Evolutionary conservation across 1,139 yeast species (phyloP).

Genomic region (Hanseniaspora sp.): DNA sequence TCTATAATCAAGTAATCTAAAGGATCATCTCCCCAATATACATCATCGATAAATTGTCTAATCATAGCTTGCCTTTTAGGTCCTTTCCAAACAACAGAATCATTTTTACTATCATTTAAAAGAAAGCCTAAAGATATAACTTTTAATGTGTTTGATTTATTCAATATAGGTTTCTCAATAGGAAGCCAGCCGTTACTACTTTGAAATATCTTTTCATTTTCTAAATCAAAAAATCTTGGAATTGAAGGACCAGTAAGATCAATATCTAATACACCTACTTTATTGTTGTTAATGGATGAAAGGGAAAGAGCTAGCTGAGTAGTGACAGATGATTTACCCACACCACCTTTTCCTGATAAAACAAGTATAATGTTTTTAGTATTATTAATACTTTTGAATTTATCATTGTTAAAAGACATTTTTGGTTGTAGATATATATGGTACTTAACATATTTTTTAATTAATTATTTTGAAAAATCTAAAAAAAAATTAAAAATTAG

Average conservation of each 20-base stretch:
- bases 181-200: constrained; percentile 87
- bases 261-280: constrained; percentile 86
- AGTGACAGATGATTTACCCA: constrained; percentile 91
- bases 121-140: constrained; percentile 90
- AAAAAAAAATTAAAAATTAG: no score
- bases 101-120: constrained; percentile 60
- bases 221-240: constrained; percentile 94
- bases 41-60: constrained; percentile 81
- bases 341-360: constrained; percentile 94
- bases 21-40: constrained; percentile 61
- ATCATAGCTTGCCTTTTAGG: constrained; percentile 98
- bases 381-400: constrained; percentile 31
- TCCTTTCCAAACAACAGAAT: constrained; percentile 95
- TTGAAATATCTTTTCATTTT: constrained; percentile 67
- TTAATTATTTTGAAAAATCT: neutral
- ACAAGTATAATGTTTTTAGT: constrained; percentile 73
- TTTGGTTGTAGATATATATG: neutral
- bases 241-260: constrained; percentile 95
- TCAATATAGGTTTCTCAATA: constrained; percentile 37
- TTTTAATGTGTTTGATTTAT: constrained; percentile 24
- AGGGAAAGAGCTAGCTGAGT: constrained; percentile 80
- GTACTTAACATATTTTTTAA: neutral
- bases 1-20: constrained; percentile 80
- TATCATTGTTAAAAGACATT: neutral
- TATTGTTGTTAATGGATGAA: constrained; percentile 36